These are phyloP conservation scores for Kodamaea plutei DNA, from an alignment of 1,139 yeast genomes.

Conservation along the genomic window DNA sequence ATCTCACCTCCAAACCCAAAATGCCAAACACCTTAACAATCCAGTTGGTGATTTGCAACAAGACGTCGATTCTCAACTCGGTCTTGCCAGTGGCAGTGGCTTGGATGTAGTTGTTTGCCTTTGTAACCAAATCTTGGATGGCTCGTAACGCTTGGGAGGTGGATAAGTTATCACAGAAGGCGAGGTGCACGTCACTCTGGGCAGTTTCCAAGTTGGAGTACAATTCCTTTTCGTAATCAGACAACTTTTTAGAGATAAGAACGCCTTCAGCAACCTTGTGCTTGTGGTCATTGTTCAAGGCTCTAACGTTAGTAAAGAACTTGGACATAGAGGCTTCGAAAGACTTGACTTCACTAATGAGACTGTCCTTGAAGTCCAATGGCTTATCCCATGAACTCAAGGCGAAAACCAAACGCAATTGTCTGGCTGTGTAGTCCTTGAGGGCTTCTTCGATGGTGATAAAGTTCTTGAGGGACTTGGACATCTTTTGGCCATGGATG, in stretches of 20 bases:
- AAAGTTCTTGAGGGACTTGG: slow-evolving; percentile 89
- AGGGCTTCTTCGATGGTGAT: slow-evolving; percentile 93
- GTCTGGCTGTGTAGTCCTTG: slow-evolving; percentile 64
- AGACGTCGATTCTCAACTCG: slow-evolving; percentile 58
- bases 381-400: slow-evolving; percentile 90
- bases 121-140: slow-evolving; percentile 64
- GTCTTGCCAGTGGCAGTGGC: slow-evolving; percentile 41
- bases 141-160: slow-evolving; percentile 71
- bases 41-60: slow-evolving; percentile 62
- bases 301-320: slow-evolving; percentile 81
- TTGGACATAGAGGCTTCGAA: slow-evolving; percentile 72
- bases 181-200: slow-evolving; percentile 63
- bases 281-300: slow-evolving; percentile 60
- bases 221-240: slow-evolving; percentile 51
- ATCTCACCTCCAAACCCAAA: slow-evolving; percentile 71
- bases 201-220: slow-evolving; percentile 48
- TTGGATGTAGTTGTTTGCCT: slow-evolving; percentile 67
- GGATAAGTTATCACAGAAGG: slow-evolving; percentile 84
- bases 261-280: slow-evolving; percentile 43
- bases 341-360: slow-evolving; percentile 71
- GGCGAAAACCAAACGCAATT: slow-evolving; percentile 85
- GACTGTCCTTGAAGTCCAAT: slow-evolving; percentile 81
- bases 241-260: slow-evolving; percentile 52
- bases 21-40: slow-evolving; percentile 65
- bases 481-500: slow-evolving; percentile 98